Conservation (phyloP, 805 yeast genomes). For the Pichia pseudocactophila region DNA sequence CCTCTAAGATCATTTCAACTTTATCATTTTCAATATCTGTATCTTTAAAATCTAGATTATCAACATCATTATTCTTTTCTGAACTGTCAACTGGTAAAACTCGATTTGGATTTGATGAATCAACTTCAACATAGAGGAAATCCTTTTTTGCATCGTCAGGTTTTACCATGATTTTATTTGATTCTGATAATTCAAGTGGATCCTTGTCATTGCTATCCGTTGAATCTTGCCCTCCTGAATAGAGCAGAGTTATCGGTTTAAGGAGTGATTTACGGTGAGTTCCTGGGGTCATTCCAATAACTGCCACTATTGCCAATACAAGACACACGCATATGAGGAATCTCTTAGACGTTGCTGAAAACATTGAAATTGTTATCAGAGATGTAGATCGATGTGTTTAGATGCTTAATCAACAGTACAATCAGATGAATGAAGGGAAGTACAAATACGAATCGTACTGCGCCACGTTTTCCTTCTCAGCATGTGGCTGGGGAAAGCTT, state of each 20-base stretch:
- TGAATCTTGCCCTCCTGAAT: not conserved
- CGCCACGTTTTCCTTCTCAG: too few relatives aligned
- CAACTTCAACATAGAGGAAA: not conserved
- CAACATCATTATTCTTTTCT: not conserved
- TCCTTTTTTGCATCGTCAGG: conserved; percentile 3
- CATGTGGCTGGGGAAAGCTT: too few relatives aligned
- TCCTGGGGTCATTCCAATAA: conserved; percentile 11
- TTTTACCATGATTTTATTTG: conserved; percentile 6
- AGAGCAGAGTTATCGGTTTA: conserved; percentile 1
- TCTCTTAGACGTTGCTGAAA: conserved; percentile 3
- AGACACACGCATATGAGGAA: conserved; percentile 4
- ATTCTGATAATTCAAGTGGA: conserved; percentile 1
- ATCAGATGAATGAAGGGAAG: too few relatives aligned
- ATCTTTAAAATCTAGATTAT: conserved; percentile 1
- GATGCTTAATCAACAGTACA: too few relatives aligned
- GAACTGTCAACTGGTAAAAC: conserved; percentile 5
- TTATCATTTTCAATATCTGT: not conserved
- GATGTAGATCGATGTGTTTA: not conserved
- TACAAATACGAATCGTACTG: not conserved
- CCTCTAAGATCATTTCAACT: conserved; percentile 3
- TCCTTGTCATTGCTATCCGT: not conserved
- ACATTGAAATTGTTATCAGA: not conserved
- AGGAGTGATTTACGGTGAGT: conserved; percentile 1
- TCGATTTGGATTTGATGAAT: not conserved
- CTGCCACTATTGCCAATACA: conserved; percentile 7